Percentiles rank a stretch among this genome's conserved stretches.
Conservation (phyloP, 345 rosid species). For the Eucalyptus polyanthemos region DNA sequence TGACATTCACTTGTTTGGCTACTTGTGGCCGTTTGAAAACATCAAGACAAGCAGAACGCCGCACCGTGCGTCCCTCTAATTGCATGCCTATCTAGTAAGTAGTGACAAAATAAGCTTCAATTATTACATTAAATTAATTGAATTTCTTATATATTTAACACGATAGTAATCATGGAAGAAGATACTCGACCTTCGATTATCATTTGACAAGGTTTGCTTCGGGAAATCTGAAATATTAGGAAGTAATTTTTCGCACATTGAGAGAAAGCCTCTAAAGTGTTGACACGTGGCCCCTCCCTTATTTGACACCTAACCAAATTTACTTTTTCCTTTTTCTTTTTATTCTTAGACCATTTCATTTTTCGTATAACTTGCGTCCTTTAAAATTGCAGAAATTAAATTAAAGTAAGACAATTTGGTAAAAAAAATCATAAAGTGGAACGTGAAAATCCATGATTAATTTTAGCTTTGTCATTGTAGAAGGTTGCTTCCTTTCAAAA, state of each 20-base stretch:
- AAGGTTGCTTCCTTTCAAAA: not conserved
- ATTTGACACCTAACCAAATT: not conserved
- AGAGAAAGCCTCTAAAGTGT: not conserved
- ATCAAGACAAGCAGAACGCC: not conserved
- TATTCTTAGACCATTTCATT: not conserved
- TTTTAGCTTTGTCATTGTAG: not conserved
- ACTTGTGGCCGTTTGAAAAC: not conserved
- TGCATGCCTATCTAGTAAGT: not conserved
- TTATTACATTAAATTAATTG: not conserved
- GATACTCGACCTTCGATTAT: not conserved
- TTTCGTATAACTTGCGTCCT: not conserved
- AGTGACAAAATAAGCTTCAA: not conserved
- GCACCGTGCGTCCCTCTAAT: not conserved
- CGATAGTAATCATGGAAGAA: not conserved
- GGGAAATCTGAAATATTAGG: not conserved
- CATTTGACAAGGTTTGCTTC: not conserved
- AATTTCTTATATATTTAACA: not conserved
- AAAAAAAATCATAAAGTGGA: not conserved
- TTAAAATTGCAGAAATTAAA: not conserved
- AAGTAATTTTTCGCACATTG: not conserved
- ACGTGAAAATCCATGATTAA: not conserved
- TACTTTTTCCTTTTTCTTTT: not conserved
- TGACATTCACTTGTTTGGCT: not conserved
- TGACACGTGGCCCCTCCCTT: not conserved
- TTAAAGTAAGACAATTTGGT: not conserved